Percentiles rank a stretch among this genome's conserved stretches.
These are phyloP conservation scores for Phytomonas sp. DNA, from an alignment of 208 protist species.

Conservation along the genomic window DNA sequence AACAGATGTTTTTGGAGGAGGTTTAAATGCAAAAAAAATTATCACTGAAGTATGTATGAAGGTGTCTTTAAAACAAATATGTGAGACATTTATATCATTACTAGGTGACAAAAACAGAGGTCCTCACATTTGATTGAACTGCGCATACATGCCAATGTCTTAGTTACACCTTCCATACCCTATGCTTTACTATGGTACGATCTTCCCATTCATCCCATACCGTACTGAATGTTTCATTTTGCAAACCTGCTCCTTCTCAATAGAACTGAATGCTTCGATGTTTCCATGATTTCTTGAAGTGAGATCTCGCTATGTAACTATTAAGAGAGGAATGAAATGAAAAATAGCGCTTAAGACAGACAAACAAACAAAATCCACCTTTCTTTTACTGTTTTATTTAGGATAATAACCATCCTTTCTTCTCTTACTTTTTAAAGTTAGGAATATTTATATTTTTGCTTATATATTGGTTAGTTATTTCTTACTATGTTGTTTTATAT, in stretches of 20 bases:
- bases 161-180: neutral
- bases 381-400: constrained; percentile 6
- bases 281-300: neutral
- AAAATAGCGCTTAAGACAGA: neutral
- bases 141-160: neutral
- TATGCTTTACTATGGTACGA: neutral
- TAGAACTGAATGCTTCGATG: neutral
- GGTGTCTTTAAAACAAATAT: neutral
- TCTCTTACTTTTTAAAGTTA: constrained; percentile 1
- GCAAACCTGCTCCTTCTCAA: neutral
- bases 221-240: neutral
- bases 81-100: neutral
- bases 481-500: neutral
- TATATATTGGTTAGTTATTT: constrained; percentile 4
- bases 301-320: neutral
- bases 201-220: neutral
- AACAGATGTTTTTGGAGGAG: neutral
- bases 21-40: constrained; percentile 5
- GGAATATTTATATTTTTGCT: constrained; percentile 11
- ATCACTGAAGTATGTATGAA: neutral
- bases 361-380: neutral
- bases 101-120: neutral
- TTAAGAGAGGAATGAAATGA: neutral
- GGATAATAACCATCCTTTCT: constrained; percentile 10
- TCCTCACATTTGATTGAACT: neutral